Evolutionary conservation across 1,284 basidiomycete species (phyloP), one percentile per base, ranked within the genome.

Genomic region (Heimioporus punctisporus): DNA sequence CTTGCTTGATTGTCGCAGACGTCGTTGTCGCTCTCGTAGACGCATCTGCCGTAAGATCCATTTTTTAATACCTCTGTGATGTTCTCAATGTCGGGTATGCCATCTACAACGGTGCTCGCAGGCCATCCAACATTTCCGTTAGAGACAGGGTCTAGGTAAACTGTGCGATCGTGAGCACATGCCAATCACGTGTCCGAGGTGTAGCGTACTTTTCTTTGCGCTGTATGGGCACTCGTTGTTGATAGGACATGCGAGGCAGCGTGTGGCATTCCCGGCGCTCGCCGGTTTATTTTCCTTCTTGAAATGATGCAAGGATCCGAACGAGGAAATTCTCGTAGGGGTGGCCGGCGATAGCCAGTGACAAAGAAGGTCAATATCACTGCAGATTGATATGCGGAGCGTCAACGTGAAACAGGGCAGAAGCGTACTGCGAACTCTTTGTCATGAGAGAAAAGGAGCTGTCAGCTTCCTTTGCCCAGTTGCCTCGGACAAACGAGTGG

Each of bases 391-490:
- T 63, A 37, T 53, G 54, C 41, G 30, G 12, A 7, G 9, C 12
- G 42, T 47, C 46, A 26, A 44, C 19, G 39, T 21, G 4, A 11
- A 45, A 43, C 17, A 54, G 8, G 23, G n/a, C 2, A 23, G 7
- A 23, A 11, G 70, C 76, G 64, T 76, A 92, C 91, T 95, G 92
- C 81, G 89, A 95, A 61, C 86, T 86, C 76, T 95, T 95, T 14
- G 92, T 88, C 87, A 95, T 86, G 46, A 95, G 80, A 12, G 88
- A 84, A 68, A 95, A 95, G 23, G 85, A 87, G 59, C 88, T 88
- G 11, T 80, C 75, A 3, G 75, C 71, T 68, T 95, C 90, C 42
- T 76, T 84, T 10, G 75, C 71, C 93, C 92, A 95, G 66, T 88
- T 87, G 10, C 92, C 92, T 39, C 92, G 82, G 37, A 95, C 90